phyloP scores from a whole-genome alignment of 345 rosid species.

The Syzygium jambos region DNA sequence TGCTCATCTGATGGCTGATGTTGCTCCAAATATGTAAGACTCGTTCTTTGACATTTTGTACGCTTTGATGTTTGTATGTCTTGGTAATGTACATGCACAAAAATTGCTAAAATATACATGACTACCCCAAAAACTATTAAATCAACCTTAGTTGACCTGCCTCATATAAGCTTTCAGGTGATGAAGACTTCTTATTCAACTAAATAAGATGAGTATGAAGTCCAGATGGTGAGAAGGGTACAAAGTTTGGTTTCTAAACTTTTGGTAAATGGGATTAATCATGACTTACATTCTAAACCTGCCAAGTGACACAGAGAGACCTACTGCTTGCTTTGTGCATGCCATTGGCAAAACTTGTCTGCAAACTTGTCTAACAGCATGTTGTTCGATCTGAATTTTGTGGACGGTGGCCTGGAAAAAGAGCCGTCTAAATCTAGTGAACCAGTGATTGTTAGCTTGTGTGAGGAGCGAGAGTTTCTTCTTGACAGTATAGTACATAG shows the following conservation, averaged over 20 bases:
- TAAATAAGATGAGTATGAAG: neutral
- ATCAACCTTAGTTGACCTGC: neutral
- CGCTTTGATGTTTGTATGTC: neutral
- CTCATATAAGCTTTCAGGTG: neutral
- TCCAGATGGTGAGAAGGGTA: neutral
- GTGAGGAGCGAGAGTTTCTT: neutral
- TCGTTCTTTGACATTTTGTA: no score
- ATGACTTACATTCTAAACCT: neutral
- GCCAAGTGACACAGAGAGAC: neutral
- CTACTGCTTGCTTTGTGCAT: neutral
- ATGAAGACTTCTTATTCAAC: neutral
- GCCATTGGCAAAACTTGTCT: neutral
- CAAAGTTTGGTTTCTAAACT: neutral
- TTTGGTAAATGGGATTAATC: neutral
- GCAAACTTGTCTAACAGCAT: neutral
- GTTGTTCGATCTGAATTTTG: neutral
- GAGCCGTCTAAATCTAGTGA: neutral
- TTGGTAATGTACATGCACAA: neutral
- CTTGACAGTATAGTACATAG: neutral
- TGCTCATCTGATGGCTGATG: no score
- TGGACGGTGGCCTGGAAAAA: neutral
- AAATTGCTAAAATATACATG: neutral
- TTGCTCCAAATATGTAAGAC: no score
- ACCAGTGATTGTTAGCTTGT: neutral
- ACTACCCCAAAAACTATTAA: neutral